Evolutionary conservation across 192 early-diverging fungal genomes (phyloP).

Genomic region (Piromyces finnis): DNA sequence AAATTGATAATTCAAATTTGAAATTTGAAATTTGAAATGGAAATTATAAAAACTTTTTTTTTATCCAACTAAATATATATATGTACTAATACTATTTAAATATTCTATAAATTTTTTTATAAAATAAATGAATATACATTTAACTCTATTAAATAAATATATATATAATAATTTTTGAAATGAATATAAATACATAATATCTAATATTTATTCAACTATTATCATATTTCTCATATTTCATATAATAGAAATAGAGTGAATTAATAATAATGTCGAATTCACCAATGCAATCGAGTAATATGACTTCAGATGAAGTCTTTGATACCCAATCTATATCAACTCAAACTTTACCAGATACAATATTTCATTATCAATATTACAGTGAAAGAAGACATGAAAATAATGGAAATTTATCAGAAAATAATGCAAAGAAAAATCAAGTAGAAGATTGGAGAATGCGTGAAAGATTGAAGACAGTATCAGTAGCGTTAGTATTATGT

Average conservation of each 20-base stretch:
- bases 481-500: slow-evolving; percentile 73
- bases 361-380: not conserved
- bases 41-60: too few species aligned
- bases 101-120: too few species aligned
- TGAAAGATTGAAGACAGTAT: slow-evolving; percentile 64
- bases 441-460: slow-evolving; percentile 41
- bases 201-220: too few species aligned
- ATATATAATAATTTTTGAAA: too few species aligned
- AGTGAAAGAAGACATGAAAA: slow-evolving; percentile 5
- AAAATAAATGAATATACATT: too few species aligned
- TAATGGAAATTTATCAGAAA: not conserved
- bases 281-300: not conserved
- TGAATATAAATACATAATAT: too few species aligned
- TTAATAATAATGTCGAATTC: not conserved
- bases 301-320: not conserved
- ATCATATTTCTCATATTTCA: too few species aligned
- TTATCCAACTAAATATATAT: too few species aligned
- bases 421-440: slow-evolving; percentile 1
- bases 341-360: not conserved
- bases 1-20: too few species aligned
- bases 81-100: too few species aligned
- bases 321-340: not conserved
- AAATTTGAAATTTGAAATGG: too few species aligned
- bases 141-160: too few species aligned
- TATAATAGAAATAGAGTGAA: not conserved